phyloP scores from a whole-genome alignment of 352 stramenopile genomes.

The Phytophthora nicotianae region DNA sequence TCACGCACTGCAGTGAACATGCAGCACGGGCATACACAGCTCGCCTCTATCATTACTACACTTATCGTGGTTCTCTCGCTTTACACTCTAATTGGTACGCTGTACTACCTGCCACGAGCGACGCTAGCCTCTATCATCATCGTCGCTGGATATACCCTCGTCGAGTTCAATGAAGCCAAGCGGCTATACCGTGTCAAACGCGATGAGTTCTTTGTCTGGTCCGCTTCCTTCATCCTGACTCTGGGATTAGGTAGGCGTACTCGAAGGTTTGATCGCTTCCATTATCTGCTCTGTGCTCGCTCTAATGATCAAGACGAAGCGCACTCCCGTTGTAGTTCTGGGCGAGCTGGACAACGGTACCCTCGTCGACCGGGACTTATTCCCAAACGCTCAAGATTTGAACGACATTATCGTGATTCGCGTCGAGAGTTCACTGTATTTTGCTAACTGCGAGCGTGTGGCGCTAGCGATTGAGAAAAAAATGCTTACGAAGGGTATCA shows the following conservation, averaged over 20 bases:
- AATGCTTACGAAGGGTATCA: slow-evolving; percentile 37
- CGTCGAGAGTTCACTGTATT: slow-evolving; percentile 64
- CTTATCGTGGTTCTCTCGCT: slow-evolving; percentile 85
- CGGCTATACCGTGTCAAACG: slow-evolving; percentile 69
- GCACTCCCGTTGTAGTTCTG: no score
- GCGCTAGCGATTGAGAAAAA: slow-evolving; percentile 43
- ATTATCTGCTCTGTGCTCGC: slow-evolving; percentile 55
- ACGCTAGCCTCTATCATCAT: slow-evolving; percentile 91
- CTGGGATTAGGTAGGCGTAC: slow-evolving; percentile 47
- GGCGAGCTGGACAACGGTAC: slow-evolving; percentile 31
- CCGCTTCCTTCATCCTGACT: slow-evolving; percentile 49
- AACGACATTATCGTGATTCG: slow-evolving; percentile 46
- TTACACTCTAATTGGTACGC: slow-evolving; percentile 80
- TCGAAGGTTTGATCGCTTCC: slow-evolving; percentile 48
- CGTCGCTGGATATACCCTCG: slow-evolving; percentile 86
- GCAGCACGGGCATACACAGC: slow-evolving; percentile 77
- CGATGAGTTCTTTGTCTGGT: slow-evolving; percentile 62
- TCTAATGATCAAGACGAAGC: slow-evolving; percentile 24
- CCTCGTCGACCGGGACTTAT: slow-evolving; percentile 42
- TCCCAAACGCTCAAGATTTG: slow-evolving; percentile 28
- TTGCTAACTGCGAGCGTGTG: slow-evolving; percentile 63
- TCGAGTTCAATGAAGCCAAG: slow-evolving; percentile 89
- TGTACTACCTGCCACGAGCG: slow-evolving; percentile 89
- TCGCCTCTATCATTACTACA: slow-evolving; percentile 84
- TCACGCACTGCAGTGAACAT: slow-evolving; percentile 91